These are phyloP conservation scores for Diaporthe vaccinii DNA, from an alignment of 2,329 filamentous ascomycete genomes.

Conservation along the genomic window DNA sequence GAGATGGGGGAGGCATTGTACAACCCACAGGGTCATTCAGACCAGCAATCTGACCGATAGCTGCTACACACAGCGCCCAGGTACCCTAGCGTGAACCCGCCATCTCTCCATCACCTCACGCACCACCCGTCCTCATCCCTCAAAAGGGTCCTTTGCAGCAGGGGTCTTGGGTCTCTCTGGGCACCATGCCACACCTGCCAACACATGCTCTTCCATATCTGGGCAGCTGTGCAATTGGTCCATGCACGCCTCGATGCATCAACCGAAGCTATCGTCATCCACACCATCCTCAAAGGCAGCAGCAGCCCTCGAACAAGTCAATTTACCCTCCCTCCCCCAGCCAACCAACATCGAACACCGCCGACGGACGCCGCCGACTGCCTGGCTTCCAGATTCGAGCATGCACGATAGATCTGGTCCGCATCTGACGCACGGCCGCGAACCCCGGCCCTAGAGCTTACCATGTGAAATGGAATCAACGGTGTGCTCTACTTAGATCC, in stretches of 20 bases:
- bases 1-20: background rate
- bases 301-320: background rate
- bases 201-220: slow-evolving; percentile 16
- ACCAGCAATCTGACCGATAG: slow-evolving; percentile 16
- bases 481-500: background rate
- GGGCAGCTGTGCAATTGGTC: slow-evolving; percentile 9
- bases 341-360: background rate
- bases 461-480: slow-evolving; percentile 6
- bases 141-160: slow-evolving; percentile 23
- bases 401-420: slow-evolving; percentile 14
- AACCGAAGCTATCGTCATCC: slow-evolving; percentile 10
- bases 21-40: background rate
- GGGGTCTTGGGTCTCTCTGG: slow-evolving; percentile 15
- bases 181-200: slow-evolving; percentile 28
- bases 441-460: slow-evolving; percentile 12
- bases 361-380: slow-evolving; percentile 9
- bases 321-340: too few species aligned
- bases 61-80: background rate
- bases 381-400: background rate
- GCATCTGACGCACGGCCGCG: background rate
- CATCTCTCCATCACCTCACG: slow-evolving; percentile 15
- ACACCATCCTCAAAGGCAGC: slow-evolving; percentile 4
- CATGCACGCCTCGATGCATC: background rate
- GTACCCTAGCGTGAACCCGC: background rate
- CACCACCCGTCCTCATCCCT: slow-evolving; percentile 1